phyloP scores from a whole-genome alignment of 805 yeast genomes.

The Lipomyces mesembrius region DNA sequence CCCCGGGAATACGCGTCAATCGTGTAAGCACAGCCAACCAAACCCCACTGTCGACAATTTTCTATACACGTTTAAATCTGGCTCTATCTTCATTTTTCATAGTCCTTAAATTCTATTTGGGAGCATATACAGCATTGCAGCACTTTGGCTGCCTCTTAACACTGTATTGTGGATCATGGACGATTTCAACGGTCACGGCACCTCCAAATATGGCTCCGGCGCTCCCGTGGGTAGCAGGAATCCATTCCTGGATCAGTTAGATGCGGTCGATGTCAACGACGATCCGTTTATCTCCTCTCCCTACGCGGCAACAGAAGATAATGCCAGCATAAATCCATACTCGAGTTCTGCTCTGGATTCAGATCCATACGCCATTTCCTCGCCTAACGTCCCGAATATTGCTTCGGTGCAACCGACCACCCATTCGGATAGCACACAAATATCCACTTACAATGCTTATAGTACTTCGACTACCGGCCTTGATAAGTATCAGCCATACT shows the following conservation, averaged over 20 bases:
- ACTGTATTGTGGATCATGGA: not conserved
- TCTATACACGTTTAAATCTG: not conserved
- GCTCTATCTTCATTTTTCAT: not conserved
- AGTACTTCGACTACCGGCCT: conserved; percentile 17
- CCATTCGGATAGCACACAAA: not conserved
- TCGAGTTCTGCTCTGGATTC: conserved; percentile 4
- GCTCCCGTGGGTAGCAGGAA: not conserved
- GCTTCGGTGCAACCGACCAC: not conserved
- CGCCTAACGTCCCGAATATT: not conserved
- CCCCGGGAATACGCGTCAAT: not conserved
- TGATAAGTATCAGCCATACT: conserved; percentile 31
- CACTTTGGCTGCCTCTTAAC: not conserved
- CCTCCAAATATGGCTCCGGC: not conserved
- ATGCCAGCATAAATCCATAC: conserved; percentile 14
- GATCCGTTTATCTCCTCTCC: conserved; percentile 2
- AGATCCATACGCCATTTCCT: not conserved
- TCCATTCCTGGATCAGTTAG: conserved; percentile 5
- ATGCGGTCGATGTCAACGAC: not conserved
- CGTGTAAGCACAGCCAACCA: not conserved
- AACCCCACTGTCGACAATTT: not conserved
- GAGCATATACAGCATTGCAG: not conserved
- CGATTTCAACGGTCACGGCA: not conserved
- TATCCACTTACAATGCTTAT: not conserved
- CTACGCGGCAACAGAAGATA: not conserved
- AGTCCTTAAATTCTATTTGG: not conserved